Evolutionary conservation across 2,329 filamentous ascomycete genomes (phyloP).

Genomic region (Aspergillus chevalieri): DNA sequence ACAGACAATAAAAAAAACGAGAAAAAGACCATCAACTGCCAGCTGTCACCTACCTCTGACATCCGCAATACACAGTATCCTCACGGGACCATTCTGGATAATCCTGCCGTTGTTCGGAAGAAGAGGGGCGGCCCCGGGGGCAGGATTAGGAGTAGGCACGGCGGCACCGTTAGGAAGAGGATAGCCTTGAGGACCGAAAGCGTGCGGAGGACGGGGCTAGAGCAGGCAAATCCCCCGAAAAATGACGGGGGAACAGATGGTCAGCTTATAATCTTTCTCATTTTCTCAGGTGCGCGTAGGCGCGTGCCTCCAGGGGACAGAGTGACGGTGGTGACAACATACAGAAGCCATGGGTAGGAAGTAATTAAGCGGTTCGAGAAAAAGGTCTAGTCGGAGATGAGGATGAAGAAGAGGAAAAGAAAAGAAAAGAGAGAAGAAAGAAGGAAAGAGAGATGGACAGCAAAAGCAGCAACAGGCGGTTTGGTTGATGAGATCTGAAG

Average conservation of each 20-base stretch:
- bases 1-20: background rate
- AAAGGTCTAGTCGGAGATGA: conserved; percentile 5
- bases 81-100: conserved; percentile 42
- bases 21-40: background rate
- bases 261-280: conserved; percentile 14
- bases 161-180: conserved; percentile 43
- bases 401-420: conserved; percentile 9
- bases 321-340: conserved; percentile 22
- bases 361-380: conserved; percentile 7
- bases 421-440: conserved; percentile 10
- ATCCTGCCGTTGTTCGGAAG: conserved; percentile 47
- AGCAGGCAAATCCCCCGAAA: background rate
- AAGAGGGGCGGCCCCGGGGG: conserved; percentile 43
- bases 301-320: conserved; percentile 1
- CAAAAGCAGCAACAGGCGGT: conserved; percentile 10
- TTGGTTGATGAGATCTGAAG: conserved; percentile 3
- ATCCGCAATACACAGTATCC: conserved; percentile 47
- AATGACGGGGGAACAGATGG: conserved; percentile 1
- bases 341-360: conserved; percentile 43
- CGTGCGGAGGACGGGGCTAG: conserved; percentile 39
- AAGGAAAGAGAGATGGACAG: conserved; percentile 11
- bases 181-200: conserved; percentile 39
- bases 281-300: conserved; percentile 3
- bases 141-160: conserved; percentile 28
- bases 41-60: conserved; percentile 39